Evolutionary conservation across 2,329 filamentous ascomycete species (phyloP), one percentile per base, ranked within the genome.

Genomic region (Aspergillus pseudoterreus): DNA sequence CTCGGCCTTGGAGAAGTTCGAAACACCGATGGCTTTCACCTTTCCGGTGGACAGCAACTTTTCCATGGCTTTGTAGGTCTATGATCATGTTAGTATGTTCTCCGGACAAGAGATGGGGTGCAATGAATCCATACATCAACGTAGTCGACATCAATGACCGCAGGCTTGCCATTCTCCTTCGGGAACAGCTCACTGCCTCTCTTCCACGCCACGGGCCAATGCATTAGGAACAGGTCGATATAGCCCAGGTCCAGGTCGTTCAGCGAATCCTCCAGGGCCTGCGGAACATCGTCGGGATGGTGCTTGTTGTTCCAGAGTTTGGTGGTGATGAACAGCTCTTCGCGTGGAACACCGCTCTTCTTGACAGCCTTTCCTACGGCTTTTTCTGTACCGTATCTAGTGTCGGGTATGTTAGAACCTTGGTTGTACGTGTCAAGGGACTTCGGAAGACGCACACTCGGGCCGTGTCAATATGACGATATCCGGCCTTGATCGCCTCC

Each of bases 161-260:
- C 57, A 4, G 67, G 63, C 46, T 76, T 76, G 24, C 73, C 75
- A 47, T 75, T 61, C 21, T 71, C 61, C 50, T 76, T 77, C 3
- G 79, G 79, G 45, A 80, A 73, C 38, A 72, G 55, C 5, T 75
- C 69, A 19, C 72, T 68, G n/a, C 77, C 74, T 21, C 74, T 70
- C 43, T 75, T 74, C 64, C 81, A 83, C 1, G 81, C 72, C 9
- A 76, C 74, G 0, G 81, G 82, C 78, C 79, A 89, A 70, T 88
- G 85, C 64, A 90, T 87, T 52, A 88, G 75, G 67, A 81, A 87
- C 10, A 89, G 74, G 64, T 89, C 85, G 51, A 89, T 74, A 64
- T 88, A 88, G 52, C 85, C 84, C 36, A 85, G 72, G 11, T 77
- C 79, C 61, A 87, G 78, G 62, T 83, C 78, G 64, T 83, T 78